Evolutionary conservation across 2,329 filamentous ascomycete species (phyloP), one percentile per base, ranked within the genome.

Genomic region (Atkinsonella hypoxylon): DNA sequence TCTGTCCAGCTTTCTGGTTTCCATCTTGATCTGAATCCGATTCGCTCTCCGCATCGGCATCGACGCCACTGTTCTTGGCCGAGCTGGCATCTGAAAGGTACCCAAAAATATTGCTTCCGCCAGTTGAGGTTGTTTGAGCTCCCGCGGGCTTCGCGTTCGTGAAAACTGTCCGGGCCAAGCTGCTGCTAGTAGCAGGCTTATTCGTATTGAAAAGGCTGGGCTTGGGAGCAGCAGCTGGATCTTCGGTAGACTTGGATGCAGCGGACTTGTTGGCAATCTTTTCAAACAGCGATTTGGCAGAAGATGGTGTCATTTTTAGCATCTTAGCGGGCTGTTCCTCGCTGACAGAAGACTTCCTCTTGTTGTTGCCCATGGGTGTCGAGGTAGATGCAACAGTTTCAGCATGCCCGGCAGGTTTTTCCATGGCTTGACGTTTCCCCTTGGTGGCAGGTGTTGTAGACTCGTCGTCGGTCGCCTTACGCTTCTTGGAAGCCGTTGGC

Each of bases 81-180:
- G 75, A 77, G 56, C 76, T 78, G 32, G 67, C 69, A 58, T 79
- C 77, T 1, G 78, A 81, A 8, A 82, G 69, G 56, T 82, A 76
- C 22, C 73, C 74, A 58, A 83, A 83, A 47, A 81, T 80, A 58
- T 82, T 81, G 44, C 64, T 58, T 41, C 63, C 58, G 38, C 63
- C 58, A 15, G 56, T 61, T 22, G 61, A 50, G 1, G 62, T 43
- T 9, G 47, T 45, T 46, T 57, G 57, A 15, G 55, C 52, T 44
- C 54, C 58, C 13, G 54, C 54, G 9, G 67, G 59, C 59, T 73
- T 72, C 15, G 65, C 48, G 49, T 64, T 67, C 38, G 68, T 65
- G 53, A 75, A 65, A 11, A 74, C 69, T 1, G 73, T 74, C 26
- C 68, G 67, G 30, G 70, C 66, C 26, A 71, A 58, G 34, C 62